Conservation (phyloP, 108 stramenopile species). For the Cyclostephanos invisitatus region DNA sequence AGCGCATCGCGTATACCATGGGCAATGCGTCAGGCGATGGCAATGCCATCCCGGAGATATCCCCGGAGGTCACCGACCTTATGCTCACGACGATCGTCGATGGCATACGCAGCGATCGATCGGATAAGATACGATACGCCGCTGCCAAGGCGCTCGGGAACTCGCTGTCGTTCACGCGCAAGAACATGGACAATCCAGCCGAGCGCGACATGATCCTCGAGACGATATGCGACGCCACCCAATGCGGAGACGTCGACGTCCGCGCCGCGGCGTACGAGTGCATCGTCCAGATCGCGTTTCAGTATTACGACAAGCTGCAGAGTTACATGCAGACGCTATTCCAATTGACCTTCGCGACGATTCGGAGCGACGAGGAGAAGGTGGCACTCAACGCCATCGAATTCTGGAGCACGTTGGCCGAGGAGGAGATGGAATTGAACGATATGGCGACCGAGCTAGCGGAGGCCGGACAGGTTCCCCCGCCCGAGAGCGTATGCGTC, state of each 20-base stretch:
- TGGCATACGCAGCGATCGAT: constrained; percentile 84
- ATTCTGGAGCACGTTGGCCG: constrained; percentile 93
- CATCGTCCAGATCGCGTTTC: constrained; percentile 82
- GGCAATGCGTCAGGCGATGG: too few species aligned
- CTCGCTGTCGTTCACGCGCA: constrained; percentile 86
- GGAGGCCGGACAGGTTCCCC: constrained; percentile 48
- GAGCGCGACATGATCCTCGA: constrained; percentile 96
- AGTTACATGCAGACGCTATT: constrained; percentile 93
- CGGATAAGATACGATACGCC: constrained; percentile 82
- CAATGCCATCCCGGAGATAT: constrained; percentile 67
- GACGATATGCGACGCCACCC: constrained; percentile 93
- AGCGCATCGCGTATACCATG: constrained; percentile 66
- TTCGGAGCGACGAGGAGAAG: constrained; percentile 80
- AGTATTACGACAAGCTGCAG: constrained; percentile 92
- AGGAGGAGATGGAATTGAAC: constrained; percentile 86
- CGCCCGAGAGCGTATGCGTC: constrained; percentile 58
- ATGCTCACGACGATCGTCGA: constrained; percentile 97
- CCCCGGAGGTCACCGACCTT: constrained; percentile 75
- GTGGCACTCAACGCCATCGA: constrained; percentile 92
- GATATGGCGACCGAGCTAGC: constrained; percentile 64
- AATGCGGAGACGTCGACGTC: constrained; percentile 66
- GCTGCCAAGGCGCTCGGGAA: constrained; percentile 90
- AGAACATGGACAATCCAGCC: constrained; percentile 89
- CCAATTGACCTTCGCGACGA: constrained; percentile 86
- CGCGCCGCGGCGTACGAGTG: constrained; percentile 90